Percentiles rank a stretch among this genome's conserved stretches.
Conservation (phyloP, 495 filamentous ascomycete genomes). For the Margaritispora aquatica region DNA sequence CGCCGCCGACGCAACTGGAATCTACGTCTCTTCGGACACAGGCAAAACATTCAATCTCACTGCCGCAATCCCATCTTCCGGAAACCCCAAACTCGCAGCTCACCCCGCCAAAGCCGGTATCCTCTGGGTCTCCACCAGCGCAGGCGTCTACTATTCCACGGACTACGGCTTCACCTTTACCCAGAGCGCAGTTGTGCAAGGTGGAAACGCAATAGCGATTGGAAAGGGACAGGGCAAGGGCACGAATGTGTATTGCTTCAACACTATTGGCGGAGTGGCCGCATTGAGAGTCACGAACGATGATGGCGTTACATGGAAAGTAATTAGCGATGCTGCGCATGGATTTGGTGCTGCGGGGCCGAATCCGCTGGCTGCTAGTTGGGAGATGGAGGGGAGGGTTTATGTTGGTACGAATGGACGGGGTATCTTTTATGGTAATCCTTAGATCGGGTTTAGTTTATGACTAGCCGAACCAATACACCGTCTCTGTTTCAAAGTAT, state of each 20-base stretch:
- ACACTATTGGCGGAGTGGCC: slow-evolving; percentile 11
- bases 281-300: slow-evolving; percentile 27
- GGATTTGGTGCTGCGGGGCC: slow-evolving; percentile 43
- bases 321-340: slow-evolving; percentile 44
- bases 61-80: slow-evolving; percentile 29
- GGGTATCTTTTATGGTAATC: slow-evolving; percentile 43
- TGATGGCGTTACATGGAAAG: slow-evolving; percentile 39
- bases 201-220: slow-evolving; percentile 1
- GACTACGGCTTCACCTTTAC: slow-evolving; percentile 43
- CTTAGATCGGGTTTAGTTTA: slow-evolving; percentile 31
- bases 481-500: too few relatives aligned
- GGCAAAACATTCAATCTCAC: slow-evolving; percentile 37
- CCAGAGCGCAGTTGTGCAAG: slow-evolving; percentile 13
- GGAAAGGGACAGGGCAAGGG: neutral
- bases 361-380: slow-evolving; percentile 40
- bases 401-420: slow-evolving; percentile 54
- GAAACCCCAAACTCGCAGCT: slow-evolving; percentile 38
- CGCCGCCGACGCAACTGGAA: slow-evolving; percentile 33
- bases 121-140: slow-evolving; percentile 46
- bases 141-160: slow-evolving; percentile 44
- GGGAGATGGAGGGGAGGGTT: slow-evolving; percentile 42
- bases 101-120: slow-evolving; percentile 44
- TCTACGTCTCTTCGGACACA: slow-evolving; percentile 26
- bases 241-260: slow-evolving; percentile 14
- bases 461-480: too few relatives aligned